Percentiles rank a stretch among this genome's conserved stretches.
phyloP scores from a whole-genome alignment of 2,329 filamentous ascomycete species.

The Rhinocladiella similis region DNA sequence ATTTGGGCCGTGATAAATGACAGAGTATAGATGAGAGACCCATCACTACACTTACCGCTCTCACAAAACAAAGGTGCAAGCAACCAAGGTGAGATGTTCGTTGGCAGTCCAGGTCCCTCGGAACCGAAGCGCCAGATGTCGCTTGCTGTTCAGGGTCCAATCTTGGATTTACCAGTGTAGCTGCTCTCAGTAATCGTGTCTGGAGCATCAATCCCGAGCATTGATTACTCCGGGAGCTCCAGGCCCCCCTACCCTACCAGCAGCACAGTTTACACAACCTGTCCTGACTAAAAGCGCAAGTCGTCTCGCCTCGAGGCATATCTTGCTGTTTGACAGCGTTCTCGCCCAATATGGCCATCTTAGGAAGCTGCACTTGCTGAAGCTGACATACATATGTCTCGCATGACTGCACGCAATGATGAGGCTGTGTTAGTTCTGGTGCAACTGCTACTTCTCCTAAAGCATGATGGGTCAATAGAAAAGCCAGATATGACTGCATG shows the following conservation, averaged over 20 bases:
- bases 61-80: too few species aligned
- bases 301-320: too few species aligned
- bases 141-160: too few species aligned
- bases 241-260: not conserved
- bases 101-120: too few species aligned
- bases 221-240: not conserved
- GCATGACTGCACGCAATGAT: not conserved
- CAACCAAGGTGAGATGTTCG: too few species aligned
- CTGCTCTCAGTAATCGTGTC: not conserved
- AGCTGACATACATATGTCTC: not conserved
- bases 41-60: too few species aligned
- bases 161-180: too few species aligned
- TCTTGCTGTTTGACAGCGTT: not conserved
- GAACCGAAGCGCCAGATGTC: too few species aligned
- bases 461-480: not conserved
- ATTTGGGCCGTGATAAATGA: too few species aligned
- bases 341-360: not conserved
- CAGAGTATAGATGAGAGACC: too few species aligned
- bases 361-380: not conserved
- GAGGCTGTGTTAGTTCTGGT: not conserved
- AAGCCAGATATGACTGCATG: not conserved
- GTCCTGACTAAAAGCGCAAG: not conserved
- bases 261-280: not conserved
- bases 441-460: not conserved
- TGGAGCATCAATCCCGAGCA: not conserved